These are phyloP conservation scores for Phylloporus scabripes DNA, from an alignment of 768 basidiomycete species.

Conservation along the genomic window DNA sequence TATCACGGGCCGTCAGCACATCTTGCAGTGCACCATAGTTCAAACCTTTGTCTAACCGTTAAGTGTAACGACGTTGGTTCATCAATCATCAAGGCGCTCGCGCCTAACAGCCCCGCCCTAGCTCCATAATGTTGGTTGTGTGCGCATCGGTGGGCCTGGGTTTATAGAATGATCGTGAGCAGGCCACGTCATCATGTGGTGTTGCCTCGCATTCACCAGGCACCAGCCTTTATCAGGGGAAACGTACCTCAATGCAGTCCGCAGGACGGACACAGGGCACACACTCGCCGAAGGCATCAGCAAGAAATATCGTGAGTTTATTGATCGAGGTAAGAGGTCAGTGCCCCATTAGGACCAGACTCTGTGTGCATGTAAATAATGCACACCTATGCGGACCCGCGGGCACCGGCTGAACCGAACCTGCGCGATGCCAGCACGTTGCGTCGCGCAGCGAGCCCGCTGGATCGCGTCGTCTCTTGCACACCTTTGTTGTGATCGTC, in stretches of 20 bases:
- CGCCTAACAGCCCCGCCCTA: neutral
- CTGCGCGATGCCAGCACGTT: neutral
- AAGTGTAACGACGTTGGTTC: neutral
- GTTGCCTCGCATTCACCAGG: neutral
- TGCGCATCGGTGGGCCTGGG: neutral
- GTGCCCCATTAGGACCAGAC: neutral
- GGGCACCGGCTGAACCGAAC: neutral
- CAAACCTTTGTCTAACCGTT: neutral
- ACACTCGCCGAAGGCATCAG: neutral
- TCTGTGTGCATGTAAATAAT: no score
- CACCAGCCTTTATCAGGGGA: neutral
- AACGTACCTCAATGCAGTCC: neutral
- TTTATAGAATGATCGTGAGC: neutral
- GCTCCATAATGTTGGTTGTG: neutral
- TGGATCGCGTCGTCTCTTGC: no score
- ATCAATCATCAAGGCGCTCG: neutral
- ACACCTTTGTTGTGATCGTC: no score
- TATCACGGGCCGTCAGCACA: neutral
- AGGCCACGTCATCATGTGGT: neutral
- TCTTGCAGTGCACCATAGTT: neutral
- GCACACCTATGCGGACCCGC: neutral
- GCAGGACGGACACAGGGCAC: neutral
- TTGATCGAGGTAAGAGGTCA: neutral
- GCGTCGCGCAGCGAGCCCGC: no score
- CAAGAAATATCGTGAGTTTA: neutral